Conservation (phyloP, 257 asterid genomes). For the Jacaranda copaia region DNA sequence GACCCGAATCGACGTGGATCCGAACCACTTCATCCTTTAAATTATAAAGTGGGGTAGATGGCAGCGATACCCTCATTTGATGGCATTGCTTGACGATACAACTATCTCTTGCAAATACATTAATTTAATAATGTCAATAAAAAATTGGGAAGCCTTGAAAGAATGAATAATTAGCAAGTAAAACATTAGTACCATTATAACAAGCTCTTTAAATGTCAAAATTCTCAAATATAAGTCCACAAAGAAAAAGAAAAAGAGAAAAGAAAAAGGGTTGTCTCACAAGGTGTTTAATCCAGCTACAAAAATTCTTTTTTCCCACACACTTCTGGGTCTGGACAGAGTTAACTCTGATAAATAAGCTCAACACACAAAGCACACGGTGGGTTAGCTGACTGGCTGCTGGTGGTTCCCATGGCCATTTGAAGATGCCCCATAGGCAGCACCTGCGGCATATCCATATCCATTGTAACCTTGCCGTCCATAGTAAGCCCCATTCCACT, state of each 20-base stretch:
- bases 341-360: slow-evolving; percentile 39
- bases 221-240: slow-evolving; percentile 39
- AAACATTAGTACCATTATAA: slow-evolving; percentile 36
- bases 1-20: no score
- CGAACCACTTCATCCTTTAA: no score
- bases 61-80: no score
- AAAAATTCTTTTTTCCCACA: slow-evolving; percentile 57
- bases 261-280: slow-evolving; percentile 8
- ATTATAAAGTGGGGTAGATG: no score
- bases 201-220: slow-evolving; percentile 34
- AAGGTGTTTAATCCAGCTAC: slow-evolving; percentile 57
- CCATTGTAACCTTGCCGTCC: slow-evolving; percentile 82
- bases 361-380: slow-evolving; percentile 34
- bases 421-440: slow-evolving; percentile 61
- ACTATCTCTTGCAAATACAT: slow-evolving; percentile 7
- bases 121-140: background rate
- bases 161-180: slow-evolving; percentile 35
- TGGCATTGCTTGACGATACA: slow-evolving; percentile 12
- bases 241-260: slow-evolving; percentile 3
- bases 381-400: slow-evolving; percentile 71
- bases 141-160: slow-evolving; percentile 26
- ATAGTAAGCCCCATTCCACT: slow-evolving; percentile 67
- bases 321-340: slow-evolving; percentile 44
- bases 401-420: slow-evolving; percentile 76
- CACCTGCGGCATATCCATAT: slow-evolving; percentile 63